Evolutionary conservation across 345 rosid genomes (phyloP), one percentile per base, ranked within the genome.

Genomic region (Populus pruinosa): DNA sequence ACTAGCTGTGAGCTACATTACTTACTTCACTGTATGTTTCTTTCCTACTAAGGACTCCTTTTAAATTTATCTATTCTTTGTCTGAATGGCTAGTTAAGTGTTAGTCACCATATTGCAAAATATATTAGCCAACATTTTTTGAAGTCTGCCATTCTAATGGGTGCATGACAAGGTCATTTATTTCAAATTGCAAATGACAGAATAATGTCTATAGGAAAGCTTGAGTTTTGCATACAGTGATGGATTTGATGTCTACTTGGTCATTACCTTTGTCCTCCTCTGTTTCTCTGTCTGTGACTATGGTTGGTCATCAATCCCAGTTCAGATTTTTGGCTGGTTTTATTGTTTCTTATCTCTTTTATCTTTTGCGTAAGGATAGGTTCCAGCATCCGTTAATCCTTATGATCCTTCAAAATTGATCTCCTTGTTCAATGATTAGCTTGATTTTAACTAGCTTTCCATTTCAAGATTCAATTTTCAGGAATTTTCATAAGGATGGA

Each of bases 1-100:
- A 0, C 83, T 93, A 55, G 94, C 98, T 63, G 96, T 93, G 89
- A 96, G 99, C 96, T 96, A 96, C 75, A 69, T 93, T 8, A 88
- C 96, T 59, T 96, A 78, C 83, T 96, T 90, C 88, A 91, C 97
- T 61, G 99, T 93, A 93, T 17, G 92, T 83, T 78, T 71, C 79
- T 82, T 80, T 79, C 69, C 62, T 63, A 66, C 63, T 72, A 21
- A 20, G 56, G 31, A 6, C 14, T 18, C 18, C 20, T n/a, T 72
- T 44, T 13, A 31, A 44, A 67, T 62, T 62, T 77, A 5, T 50
- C 31, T 35, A 25, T 35, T 63, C 35, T 9, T 17, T 67, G 16
- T 67, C 65, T 53, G 62, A 61, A 77, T 73, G 66, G 53, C 11
- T 68, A 18, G 56, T 20, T 2, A 66, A 56, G 50, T 47, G 71